phyloP scores from a whole-genome alignment of 345 rosid species.

The Citrus trifoliata region DNA sequence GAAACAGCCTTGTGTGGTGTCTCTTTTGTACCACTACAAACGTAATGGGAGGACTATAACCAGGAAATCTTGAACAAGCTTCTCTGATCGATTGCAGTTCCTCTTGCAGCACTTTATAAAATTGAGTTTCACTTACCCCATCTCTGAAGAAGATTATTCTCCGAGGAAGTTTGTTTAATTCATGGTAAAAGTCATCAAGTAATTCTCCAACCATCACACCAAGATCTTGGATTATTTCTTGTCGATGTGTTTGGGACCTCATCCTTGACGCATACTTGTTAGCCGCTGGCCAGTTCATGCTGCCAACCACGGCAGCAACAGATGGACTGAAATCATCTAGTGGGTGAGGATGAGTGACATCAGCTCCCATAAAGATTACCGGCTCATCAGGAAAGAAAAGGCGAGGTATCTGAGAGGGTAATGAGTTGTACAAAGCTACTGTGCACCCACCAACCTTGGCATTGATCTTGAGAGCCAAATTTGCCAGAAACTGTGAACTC shows the following conservation, averaged over 20 bases:
- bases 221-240: slow-evolving; percentile 89
- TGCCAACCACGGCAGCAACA: slow-evolving; percentile 97
- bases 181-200: slow-evolving; percentile 70
- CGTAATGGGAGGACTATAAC: slow-evolving; percentile 69
- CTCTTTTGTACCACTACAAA: slow-evolving; percentile 90
- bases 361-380: slow-evolving; percentile 98
- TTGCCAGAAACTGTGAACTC: slow-evolving; percentile 87
- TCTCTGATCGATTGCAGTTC: slow-evolving; percentile 68
- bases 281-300: slow-evolving; percentile 98
- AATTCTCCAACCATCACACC: slow-evolving; percentile 80
- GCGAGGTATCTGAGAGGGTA: slow-evolving; percentile 83
- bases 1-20: slow-evolving; percentile 89
- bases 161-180: slow-evolving; percentile 58
- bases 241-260: slow-evolving; percentile 95
- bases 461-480: slow-evolving; percentile 90
- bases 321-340: slow-evolving; percentile 94
- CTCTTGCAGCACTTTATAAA: slow-evolving; percentile 68
- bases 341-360: slow-evolving; percentile 96
- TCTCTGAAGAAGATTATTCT: slow-evolving; percentile 94
- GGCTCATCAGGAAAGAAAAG: slow-evolving; percentile 64
- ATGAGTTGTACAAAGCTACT: slow-evolving; percentile 71
- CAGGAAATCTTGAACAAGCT: slow-evolving; percentile 59
- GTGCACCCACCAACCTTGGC: slow-evolving; percentile 97
- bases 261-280: slow-evolving; percentile 85
- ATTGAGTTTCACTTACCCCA: slow-evolving; percentile 94